Conservation (phyloP, 164 flowering plant genomes). For the Paratinospora sagittata region DNA sequence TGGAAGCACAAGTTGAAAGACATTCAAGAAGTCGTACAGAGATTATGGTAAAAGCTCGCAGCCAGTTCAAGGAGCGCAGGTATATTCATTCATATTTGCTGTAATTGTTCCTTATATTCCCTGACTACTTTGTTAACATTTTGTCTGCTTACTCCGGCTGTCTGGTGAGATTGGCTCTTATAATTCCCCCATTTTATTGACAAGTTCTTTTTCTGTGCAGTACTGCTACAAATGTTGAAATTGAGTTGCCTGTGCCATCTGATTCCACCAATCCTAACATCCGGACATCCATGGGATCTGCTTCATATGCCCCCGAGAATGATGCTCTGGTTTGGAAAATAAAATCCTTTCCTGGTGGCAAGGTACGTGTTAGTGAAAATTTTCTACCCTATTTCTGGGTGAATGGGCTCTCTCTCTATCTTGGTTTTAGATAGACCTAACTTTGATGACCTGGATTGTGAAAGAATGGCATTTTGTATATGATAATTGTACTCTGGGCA, state of each 20-base stretch:
- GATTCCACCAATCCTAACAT: conserved; percentile 92
- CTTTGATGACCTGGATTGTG: not conserved
- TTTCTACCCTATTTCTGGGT: not conserved
- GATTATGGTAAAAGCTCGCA: conserved; percentile 82
- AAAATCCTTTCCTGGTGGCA: conserved; percentile 95
- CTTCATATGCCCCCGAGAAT: conserved; percentile 88
- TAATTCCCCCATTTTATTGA: conserved; percentile 8
- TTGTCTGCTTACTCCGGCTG: not conserved
- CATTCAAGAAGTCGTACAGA: conserved; percentile 95
- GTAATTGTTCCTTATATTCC: not conserved
- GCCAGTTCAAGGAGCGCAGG: conserved; percentile 99
- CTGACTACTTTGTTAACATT: not conserved
- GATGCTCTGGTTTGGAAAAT: conserved; percentile 93
- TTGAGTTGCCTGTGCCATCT: conserved; percentile 75
- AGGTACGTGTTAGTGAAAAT: conserved; percentile 38
- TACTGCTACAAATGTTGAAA: conserved; percentile 95
- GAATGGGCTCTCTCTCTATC: not conserved
- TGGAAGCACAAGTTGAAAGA: conserved; percentile 93
- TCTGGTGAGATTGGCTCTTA: not conserved
- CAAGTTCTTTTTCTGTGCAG: conserved; percentile 31
- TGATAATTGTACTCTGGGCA: not conserved
- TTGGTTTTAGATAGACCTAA: not conserved
- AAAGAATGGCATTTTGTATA: not conserved
- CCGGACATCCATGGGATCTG: conserved; percentile 97
- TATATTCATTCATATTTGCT: conserved; percentile 17